These are phyloP conservation scores for Ogataea pilisensis DNA, from an alignment of 805 yeast species.

Conservation along the genomic window DNA sequence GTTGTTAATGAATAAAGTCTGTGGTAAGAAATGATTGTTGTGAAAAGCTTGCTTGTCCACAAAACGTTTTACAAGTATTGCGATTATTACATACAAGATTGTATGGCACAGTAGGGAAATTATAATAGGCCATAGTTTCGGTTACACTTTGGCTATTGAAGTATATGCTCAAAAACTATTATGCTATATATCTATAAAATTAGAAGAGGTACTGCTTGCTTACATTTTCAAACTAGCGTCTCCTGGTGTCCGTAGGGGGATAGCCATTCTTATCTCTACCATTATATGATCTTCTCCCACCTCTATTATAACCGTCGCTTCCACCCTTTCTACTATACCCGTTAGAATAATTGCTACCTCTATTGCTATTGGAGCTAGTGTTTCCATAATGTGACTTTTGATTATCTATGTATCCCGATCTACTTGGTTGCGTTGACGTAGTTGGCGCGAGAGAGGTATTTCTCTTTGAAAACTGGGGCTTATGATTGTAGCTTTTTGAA, in stretches of 20 bases:
- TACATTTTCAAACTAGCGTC: neutral
- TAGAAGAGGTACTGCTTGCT: too few relatives aligned
- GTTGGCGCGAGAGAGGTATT: slow-evolving; percentile 2
- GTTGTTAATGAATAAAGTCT: slow-evolving; percentile 10
- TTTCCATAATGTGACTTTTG: slow-evolving; percentile 2
- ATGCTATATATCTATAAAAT: neutral
- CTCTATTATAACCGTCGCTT: neutral
- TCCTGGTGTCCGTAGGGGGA: neutral
- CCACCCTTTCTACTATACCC: too few relatives aligned
- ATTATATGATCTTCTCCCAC: neutral
- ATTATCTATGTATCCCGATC: slow-evolving; percentile 13
- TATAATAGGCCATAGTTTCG: too few relatives aligned
- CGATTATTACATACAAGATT: too few relatives aligned
- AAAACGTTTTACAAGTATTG: too few relatives aligned
- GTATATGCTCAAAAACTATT: too few relatives aligned
- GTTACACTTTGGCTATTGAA: too few relatives aligned
- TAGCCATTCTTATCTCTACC: neutral
- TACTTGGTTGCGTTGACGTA: slow-evolving; percentile 4
- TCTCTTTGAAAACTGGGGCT: slow-evolving; percentile 2
- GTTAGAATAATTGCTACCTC: too few relatives aligned
- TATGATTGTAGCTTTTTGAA: slow-evolving; percentile 1
- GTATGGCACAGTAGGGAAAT: too few relatives aligned
- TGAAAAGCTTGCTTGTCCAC: too few relatives aligned
- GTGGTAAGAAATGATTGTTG: slow-evolving; percentile 13
- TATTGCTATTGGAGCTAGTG: neutral